Evolutionary conservation across 2,329 filamentous ascomycete genomes (phyloP).

Genomic region (Aspergillus tanneri): DNA sequence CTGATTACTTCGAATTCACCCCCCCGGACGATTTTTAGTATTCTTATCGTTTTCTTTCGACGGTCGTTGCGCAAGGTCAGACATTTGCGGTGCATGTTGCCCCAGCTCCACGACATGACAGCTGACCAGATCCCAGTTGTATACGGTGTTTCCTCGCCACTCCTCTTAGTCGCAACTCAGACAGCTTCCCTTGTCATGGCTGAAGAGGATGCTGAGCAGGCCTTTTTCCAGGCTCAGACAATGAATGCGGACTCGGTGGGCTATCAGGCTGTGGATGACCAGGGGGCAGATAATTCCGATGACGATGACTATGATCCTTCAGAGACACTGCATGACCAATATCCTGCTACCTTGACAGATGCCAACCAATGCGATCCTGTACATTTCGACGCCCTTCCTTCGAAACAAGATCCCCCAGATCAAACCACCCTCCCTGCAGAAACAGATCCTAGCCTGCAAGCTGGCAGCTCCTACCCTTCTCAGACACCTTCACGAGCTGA

Average conservation of each 20-base stretch:
- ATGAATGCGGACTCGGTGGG: constrained; percentile 41
- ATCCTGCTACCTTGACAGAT: constrained; percentile 34
- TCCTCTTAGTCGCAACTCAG: constrained; percentile 15
- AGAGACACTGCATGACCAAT: constrained; percentile 47
- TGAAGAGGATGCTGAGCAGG: constrained; percentile 54
- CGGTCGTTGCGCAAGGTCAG: neutral
- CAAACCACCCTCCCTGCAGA: constrained; percentile 26
- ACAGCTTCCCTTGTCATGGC: constrained; percentile 42
- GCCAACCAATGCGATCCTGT: constrained; percentile 31
- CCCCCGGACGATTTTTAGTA: neutral
- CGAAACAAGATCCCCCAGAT: constrained; percentile 18
- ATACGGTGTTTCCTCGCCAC: neutral
- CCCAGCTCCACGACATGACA: too few relatives aligned
- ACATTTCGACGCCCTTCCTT: constrained; percentile 21
- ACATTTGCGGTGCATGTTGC: neutral
- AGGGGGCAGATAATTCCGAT: constrained; percentile 54
- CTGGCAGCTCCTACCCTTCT: constrained; percentile 30
- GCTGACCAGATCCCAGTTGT: constrained; percentile 7
- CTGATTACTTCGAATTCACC: too few relatives aligned
- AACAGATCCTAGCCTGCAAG: constrained; percentile 29
- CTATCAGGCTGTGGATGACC: constrained; percentile 50
- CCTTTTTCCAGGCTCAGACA: constrained; percentile 53
- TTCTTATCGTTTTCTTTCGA: neutral
- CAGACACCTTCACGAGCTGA: constrained; percentile 36
- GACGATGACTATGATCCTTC: constrained; percentile 58